Evolutionary conservation across 257 asterid genomes (phyloP).

Genomic region (Przewalskia tangutica): DNA sequence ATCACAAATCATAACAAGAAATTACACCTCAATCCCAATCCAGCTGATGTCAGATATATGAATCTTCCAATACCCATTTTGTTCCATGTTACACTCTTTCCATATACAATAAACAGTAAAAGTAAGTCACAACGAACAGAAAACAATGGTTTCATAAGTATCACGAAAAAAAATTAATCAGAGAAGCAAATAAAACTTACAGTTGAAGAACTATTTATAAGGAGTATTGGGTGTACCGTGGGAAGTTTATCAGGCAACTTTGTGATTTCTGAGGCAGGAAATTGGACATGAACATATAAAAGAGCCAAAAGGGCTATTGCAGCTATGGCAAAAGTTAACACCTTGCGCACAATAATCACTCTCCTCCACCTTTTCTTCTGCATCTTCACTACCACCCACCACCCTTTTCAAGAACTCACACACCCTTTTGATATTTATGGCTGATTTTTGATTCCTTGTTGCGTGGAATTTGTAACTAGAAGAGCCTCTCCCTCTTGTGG

Average conservation of each 20-base stretch:
- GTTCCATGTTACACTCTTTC: background rate
- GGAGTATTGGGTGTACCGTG: conserved; percentile 20
- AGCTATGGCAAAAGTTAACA: conserved; percentile 54
- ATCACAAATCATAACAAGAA: background rate
- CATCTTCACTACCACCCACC: conserved; percentile 14
- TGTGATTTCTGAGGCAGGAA: conserved; percentile 25
- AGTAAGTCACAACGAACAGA: background rate
- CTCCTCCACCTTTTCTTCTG: conserved; percentile 58
- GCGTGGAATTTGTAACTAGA: background rate
- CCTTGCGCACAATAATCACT: conserved; percentile 42
- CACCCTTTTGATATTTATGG: background rate
- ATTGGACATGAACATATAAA: conserved; percentile 33
- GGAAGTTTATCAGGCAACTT: conserved; percentile 52
- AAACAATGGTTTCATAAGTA: background rate
- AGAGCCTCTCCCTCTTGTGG: no score
- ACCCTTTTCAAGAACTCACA: background rate
- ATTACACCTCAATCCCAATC: background rate
- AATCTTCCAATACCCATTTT: background rate
- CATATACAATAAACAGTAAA: background rate
- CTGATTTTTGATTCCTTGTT: conserved; percentile 7
- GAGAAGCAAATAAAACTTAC: no score
- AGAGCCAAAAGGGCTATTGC: conserved; percentile 48
- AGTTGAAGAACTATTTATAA: background rate
- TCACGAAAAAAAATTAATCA: background rate
- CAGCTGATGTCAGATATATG: background rate